Evolutionary conservation across 2,329 filamentous ascomycete species (phyloP).

Genomic region (Trichoderma sp.): DNA sequence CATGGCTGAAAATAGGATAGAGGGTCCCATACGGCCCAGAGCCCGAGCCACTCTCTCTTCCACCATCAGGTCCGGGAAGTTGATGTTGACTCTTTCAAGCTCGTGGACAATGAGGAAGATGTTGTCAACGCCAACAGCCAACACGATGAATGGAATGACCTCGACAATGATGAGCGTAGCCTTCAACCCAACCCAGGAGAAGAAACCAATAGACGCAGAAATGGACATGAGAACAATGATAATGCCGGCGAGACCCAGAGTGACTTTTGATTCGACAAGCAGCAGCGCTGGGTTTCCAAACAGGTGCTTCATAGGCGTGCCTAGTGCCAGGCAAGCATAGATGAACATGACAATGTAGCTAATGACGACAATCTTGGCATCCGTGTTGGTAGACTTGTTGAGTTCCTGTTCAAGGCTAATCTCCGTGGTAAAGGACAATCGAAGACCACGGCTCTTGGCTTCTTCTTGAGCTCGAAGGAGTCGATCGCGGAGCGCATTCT

Average conservation of each 20-base stretch:
- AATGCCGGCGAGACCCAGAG: slow-evolving; percentile 90
- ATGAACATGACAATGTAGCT: slow-evolving; percentile 99
- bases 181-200: slow-evolving; percentile 87
- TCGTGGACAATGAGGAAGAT: slow-evolving; percentile 99
- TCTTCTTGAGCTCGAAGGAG: slow-evolving; percentile 78
- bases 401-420: slow-evolving; percentile 92
- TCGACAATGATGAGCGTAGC: slow-evolving; percentile 97
- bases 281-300: slow-evolving; percentile 78
- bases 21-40: slow-evolving; percentile 94
- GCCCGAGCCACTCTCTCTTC: slow-evolving; percentile 82
- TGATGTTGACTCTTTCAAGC: slow-evolving; percentile 91
- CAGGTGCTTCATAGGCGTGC: slow-evolving; percentile 76
- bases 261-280: slow-evolving; percentile 94
- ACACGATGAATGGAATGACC: slow-evolving; percentile 94
- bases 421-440: slow-evolving; percentile 92
- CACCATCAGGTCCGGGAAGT: slow-evolving; percentile 82
- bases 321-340: slow-evolving; percentile 89
- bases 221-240: slow-evolving; percentile 97
- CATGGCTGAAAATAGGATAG: slow-evolving; percentile 89
- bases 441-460: slow-evolving; percentile 71
- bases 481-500: slow-evolving; percentile 69
- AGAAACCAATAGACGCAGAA: slow-evolving; percentile 88
- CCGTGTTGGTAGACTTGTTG: slow-evolving; percentile 97
- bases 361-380: slow-evolving; percentile 92
- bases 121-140: slow-evolving; percentile 97